These are phyloP conservation scores for Penicillium cataractarum DNA, from an alignment of 495 filamentous ascomycete genomes.

Conservation along the genomic window DNA sequence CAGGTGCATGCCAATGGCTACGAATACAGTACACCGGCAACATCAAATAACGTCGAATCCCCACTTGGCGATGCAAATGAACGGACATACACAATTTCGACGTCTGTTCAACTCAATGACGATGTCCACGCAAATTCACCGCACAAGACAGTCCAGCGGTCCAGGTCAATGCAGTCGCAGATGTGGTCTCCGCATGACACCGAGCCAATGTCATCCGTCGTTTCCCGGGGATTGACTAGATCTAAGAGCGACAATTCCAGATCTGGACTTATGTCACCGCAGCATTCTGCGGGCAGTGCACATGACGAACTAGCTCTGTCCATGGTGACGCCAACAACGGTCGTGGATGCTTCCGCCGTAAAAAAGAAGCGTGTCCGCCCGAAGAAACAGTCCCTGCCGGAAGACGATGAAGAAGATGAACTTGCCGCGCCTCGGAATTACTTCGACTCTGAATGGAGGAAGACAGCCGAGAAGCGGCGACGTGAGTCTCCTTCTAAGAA, in stretches of 20 bases:
- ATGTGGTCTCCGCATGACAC: constrained; percentile 46
- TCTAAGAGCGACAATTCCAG: constrained; percentile 30
- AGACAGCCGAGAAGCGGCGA: constrained; percentile 25
- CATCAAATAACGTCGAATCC: constrained; percentile 10
- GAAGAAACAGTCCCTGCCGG: constrained; percentile 35
- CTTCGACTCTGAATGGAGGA: constrained; percentile 10
- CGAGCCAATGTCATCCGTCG: constrained; percentile 43
- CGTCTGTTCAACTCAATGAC: constrained; percentile 9
- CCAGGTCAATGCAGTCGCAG: constrained; percentile 32
- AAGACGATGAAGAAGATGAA: constrained; percentile 39
- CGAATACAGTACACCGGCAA: constrained; percentile 17
- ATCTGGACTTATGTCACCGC: constrained; percentile 17
- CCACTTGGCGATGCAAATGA: neutral
- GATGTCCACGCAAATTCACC: constrained; percentile 13
- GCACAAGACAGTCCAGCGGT: constrained; percentile 24
- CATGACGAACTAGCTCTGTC: constrained; percentile 39
- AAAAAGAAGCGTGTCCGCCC: constrained; percentile 40
- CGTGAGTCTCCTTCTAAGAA: constrained; percentile 30
- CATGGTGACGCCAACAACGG: constrained; percentile 16
- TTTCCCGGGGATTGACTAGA: constrained; percentile 27
- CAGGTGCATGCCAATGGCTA: constrained; percentile 8
- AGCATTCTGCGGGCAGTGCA: constrained; percentile 26
- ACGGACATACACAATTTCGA: constrained; percentile 7
- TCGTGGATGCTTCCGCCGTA: constrained; percentile 25
- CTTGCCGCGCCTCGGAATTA: constrained; percentile 24